Conservation (phyloP, 2,329 filamentous ascomycete species). For the Paraconiothyrium brasiliense region DNA sequence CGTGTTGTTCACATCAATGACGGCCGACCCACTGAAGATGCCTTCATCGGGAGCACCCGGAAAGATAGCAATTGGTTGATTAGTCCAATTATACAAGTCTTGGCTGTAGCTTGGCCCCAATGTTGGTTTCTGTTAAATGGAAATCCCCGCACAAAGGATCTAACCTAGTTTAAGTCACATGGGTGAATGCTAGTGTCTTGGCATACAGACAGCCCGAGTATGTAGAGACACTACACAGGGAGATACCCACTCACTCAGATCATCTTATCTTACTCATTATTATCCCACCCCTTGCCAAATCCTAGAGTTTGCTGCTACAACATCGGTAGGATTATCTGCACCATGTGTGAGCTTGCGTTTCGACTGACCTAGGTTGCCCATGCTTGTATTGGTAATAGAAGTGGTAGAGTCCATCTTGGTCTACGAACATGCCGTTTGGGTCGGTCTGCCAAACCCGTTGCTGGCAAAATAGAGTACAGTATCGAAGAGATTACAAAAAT, state of each 20-base stretch:
- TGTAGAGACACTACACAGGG: too few relatives aligned
- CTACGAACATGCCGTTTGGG: slow-evolving; percentile 70
- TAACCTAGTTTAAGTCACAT: too few relatives aligned
- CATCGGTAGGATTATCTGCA: slow-evolving; percentile 59
- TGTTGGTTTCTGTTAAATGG: slow-evolving; percentile 61
- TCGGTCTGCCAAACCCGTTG: slow-evolving; percentile 57
- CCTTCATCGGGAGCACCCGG: slow-evolving; percentile 64
- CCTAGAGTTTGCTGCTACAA: slow-evolving; percentile 52
- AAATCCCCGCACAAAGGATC: too few relatives aligned
- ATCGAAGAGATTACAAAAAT: background rate
- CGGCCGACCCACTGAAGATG: slow-evolving; percentile 65
- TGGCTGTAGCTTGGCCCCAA: slow-evolving; percentile 71
- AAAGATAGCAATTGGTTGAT: slow-evolving; percentile 70
- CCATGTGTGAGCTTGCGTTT: slow-evolving; percentile 8
- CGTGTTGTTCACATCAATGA: slow-evolving; percentile 71
- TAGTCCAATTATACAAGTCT: slow-evolving; percentile 71
- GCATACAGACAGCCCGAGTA: too few relatives aligned
- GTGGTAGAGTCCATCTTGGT: slow-evolving; percentile 67
- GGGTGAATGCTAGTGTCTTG: too few relatives aligned
- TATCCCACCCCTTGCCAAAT: too few relatives aligned
- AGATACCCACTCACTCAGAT: too few relatives aligned
- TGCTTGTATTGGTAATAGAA: slow-evolving; percentile 69
- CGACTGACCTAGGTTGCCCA: background rate
- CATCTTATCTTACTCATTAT: too few relatives aligned
- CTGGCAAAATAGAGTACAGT: background rate